Evolutionary conservation across 306 rosid species (phyloP).

Genomic region (Vigna mungo): DNA sequence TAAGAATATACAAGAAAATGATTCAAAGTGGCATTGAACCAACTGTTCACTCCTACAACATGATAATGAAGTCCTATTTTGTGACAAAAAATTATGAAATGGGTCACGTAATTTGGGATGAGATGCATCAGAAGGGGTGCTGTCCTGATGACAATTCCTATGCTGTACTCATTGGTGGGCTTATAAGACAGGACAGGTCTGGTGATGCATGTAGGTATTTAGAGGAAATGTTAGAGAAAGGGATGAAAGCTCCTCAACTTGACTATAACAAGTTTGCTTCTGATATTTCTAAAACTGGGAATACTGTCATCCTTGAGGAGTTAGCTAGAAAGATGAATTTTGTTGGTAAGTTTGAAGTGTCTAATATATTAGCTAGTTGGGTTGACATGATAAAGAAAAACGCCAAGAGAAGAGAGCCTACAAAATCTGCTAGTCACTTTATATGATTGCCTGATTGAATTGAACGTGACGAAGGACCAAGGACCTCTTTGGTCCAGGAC

Average conservation of each 20-base stretch:
- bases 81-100: constrained; percentile 68
- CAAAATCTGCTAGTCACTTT: constrained; percentile 35
- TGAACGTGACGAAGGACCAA: neutral
- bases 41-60: constrained; percentile 82
- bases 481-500: neutral
- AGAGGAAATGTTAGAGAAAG: constrained; percentile 87
- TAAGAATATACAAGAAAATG: constrained; percentile 80
- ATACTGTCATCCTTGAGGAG: constrained; percentile 73
- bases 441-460: constrained; percentile 40
- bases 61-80: constrained; percentile 90
- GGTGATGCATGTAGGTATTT: constrained; percentile 75
- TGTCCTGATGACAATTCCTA: constrained; percentile 91
- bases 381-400: constrained; percentile 80
- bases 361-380: constrained; percentile 73
- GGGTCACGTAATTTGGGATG: constrained; percentile 73
- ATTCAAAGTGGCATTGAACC: constrained; percentile 65
- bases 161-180: constrained; percentile 78
- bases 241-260: constrained; percentile 93
- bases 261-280: constrained; percentile 86
- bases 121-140: constrained; percentile 75
- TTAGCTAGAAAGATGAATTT: constrained; percentile 79
- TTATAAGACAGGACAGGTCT: constrained; percentile 72
- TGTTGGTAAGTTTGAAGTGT: constrained; percentile 79
- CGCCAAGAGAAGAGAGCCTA: constrained; percentile 57
- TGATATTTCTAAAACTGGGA: constrained; percentile 81